Evolutionary conservation across 2,329 filamentous ascomycete genomes (phyloP).

Genomic region (Hymenoscyphus repandus): DNA sequence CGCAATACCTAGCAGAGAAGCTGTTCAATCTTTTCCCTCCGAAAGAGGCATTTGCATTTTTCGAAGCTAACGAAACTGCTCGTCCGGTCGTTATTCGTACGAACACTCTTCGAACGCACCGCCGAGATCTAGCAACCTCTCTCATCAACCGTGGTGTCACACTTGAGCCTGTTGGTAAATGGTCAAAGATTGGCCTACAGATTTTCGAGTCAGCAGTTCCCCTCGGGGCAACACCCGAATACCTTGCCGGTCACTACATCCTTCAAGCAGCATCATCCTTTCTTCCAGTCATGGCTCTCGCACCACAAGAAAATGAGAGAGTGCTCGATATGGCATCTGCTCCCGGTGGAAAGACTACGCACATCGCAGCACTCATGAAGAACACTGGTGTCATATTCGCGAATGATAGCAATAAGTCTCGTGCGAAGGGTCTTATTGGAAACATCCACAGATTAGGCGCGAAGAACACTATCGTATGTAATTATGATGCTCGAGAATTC

Average conservation of each 20-base stretch:
- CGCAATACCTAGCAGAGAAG: slow-evolving; percentile 90
- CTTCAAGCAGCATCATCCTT: slow-evolving; percentile 95
- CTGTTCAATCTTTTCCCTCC: slow-evolving; percentile 89
- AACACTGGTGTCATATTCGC: slow-evolving; percentile 95
- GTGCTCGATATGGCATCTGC: slow-evolving; percentile 91
- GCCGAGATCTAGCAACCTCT: slow-evolving; percentile 79
- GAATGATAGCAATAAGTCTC: slow-evolving; percentile 90
- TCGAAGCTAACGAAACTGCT: slow-evolving; percentile 95
- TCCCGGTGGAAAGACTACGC: slow-evolving; percentile 92
- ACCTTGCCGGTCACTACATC: slow-evolving; percentile 96
- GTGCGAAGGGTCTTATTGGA: slow-evolving; percentile 95
- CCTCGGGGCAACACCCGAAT: slow-evolving; percentile 92
- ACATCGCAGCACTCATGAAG: slow-evolving; percentile 95
- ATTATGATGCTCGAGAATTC: slow-evolving; percentile 92
- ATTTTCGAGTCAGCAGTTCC: slow-evolving; percentile 80
- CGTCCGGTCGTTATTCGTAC: slow-evolving; percentile 94
- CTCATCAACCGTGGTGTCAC: slow-evolving; percentile 96
- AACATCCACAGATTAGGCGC: slow-evolving; percentile 94
- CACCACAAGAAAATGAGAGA: slow-evolving; percentile 87
- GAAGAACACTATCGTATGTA: slow-evolving; percentile 91
- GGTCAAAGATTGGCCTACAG: slow-evolving; percentile 96
- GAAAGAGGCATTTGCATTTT: slow-evolving; percentile 93
- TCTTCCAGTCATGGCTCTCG: slow-evolving; percentile 94
- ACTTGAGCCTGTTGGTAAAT: slow-evolving; percentile 94
- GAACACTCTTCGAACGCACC: slow-evolving; percentile 79